Conservation (phyloP, 2,329 filamentous ascomycete species). For the Penicillium concentricum region DNA sequence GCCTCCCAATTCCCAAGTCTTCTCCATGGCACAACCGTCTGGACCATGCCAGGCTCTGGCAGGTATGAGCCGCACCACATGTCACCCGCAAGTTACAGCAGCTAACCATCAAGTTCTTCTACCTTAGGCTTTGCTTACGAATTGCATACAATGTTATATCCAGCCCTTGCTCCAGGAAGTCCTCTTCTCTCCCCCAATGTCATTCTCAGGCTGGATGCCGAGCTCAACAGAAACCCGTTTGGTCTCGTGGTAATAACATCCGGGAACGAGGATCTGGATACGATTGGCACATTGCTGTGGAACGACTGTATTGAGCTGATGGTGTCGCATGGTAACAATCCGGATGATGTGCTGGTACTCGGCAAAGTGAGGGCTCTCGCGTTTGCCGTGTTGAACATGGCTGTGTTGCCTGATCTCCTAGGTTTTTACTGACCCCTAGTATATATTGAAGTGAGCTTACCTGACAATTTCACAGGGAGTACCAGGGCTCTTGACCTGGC, state of each 20-base stretch:
- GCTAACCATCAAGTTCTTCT: background rate
- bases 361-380: background rate
- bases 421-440: background rate
- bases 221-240: background rate
- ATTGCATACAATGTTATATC: background rate
- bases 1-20: background rate
- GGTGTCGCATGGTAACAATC: slow-evolving; percentile 5
- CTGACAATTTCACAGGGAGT: slow-evolving; percentile 6
- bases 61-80: background rate
- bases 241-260: too few species aligned
- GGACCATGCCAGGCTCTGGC: background rate
- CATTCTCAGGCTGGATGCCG: background rate
- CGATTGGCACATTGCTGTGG: slow-evolving; percentile 38
- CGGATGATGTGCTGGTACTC: background rate
- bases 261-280: slow-evolving; percentile 22
- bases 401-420: background rate
- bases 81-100: background rate
- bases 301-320: slow-evolving; percentile 34
- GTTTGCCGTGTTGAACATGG: background rate
- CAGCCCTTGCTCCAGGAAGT: background rate
- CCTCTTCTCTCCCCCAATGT: background rate
- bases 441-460: too few species aligned
- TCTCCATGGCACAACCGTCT: background rate
- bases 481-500: slow-evolving; percentile 63
- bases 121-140: background rate